Conservation (phyloP, 75 land plant species). For the Pinus tabuliformis region DNA sequence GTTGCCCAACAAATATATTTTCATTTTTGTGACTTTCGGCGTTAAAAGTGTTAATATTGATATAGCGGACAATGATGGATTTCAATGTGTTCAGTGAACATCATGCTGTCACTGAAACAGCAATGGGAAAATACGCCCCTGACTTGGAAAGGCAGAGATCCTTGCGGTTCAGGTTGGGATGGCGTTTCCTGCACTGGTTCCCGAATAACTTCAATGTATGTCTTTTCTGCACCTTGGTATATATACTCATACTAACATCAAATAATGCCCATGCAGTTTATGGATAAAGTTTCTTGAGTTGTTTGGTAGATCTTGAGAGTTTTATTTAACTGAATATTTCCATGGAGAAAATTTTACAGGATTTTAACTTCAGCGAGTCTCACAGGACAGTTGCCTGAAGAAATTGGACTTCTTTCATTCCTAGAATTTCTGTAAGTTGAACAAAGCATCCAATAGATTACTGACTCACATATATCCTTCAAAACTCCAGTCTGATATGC, state of each 20-base stretch:
- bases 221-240: neutral
- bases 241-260: too few species aligned
- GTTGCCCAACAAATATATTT: too few species aligned
- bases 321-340: neutral
- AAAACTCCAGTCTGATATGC: too few species aligned
- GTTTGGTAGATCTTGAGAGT: neutral
- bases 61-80: too few species aligned
- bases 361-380: constrained; percentile 44
- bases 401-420: constrained; percentile 38
- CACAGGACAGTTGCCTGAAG: constrained; percentile 40
- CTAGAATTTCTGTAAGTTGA: constrained; percentile 7
- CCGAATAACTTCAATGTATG: constrained; percentile 40
- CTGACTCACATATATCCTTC: too few species aligned
- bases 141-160: constrained; percentile 50
- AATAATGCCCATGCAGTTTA: neutral
- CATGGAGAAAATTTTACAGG: constrained; percentile 17
- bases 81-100: neutral
- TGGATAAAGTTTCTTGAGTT: neutral
- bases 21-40: too few species aligned
- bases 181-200: constrained; percentile 53
- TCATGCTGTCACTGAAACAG: neutral
- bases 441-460: neutral
- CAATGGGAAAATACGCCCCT: constrained; percentile 17
- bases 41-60: too few species aligned
- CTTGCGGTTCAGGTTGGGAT: constrained; percentile 52